These are phyloP conservation scores for Chaetomiaceae sp. DNA, from an alignment of 2,329 filamentous ascomycete genomes.

Conservation along the genomic window DNA sequence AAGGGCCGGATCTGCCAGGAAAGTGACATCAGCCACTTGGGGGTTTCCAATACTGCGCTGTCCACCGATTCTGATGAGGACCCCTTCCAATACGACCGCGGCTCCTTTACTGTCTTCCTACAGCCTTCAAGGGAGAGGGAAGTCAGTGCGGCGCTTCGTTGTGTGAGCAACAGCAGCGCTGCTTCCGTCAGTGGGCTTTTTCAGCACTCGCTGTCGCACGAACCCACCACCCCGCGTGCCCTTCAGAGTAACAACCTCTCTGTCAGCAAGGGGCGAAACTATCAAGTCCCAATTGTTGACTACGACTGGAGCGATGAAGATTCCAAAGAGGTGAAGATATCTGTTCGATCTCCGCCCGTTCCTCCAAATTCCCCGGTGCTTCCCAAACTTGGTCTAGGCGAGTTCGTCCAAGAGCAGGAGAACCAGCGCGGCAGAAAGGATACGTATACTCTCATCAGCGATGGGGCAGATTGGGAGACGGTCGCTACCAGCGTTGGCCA, in stretches of 20 bases:
- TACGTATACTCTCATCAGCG: constrained; percentile 23
- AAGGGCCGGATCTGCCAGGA: not conserved
- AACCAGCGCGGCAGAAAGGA: not conserved
- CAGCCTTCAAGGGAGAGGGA: constrained; percentile 40
- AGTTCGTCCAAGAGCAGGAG: not conserved
- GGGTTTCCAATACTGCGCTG: constrained; percentile 26
- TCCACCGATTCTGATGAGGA: constrained; percentile 38
- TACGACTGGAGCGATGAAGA: constrained; percentile 13
- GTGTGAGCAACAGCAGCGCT: constrained; percentile 27
- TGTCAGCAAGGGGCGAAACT: constrained; percentile 9
- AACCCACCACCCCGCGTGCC: constrained; percentile 13
- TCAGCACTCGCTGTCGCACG: not conserved
- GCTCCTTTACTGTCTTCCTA: constrained; percentile 37
- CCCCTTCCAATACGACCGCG: constrained; percentile 45
- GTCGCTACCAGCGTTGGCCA: constrained; percentile 33
- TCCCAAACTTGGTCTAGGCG: not conserved
- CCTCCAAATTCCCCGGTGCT: not conserved
- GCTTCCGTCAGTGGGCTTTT: constrained; percentile 20
- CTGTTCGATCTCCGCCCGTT: constrained; percentile 4
- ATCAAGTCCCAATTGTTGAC: constrained; percentile 5
- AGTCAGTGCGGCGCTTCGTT: constrained; percentile 39
- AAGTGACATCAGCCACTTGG: constrained; percentile 25
- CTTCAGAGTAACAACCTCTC: constrained; percentile 17
- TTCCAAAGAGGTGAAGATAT: constrained; percentile 25
- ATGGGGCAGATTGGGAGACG: constrained; percentile 39